Evolutionary conservation across 2,329 filamentous ascomycete species (phyloP).

Genomic region (Aspergillus sergii): DNA sequence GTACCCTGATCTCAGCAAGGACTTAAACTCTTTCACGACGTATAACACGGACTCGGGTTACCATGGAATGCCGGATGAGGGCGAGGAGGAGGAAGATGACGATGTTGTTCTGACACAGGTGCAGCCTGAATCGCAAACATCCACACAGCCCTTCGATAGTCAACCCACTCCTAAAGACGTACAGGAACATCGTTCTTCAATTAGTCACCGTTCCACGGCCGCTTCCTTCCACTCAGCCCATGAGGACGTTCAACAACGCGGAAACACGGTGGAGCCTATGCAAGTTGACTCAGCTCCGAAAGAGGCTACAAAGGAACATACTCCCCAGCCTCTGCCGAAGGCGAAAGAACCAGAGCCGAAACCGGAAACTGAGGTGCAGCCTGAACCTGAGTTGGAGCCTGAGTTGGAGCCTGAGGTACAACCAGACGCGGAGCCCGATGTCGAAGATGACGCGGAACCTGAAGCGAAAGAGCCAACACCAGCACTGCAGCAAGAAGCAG

Average conservation of each 20-base stretch:
- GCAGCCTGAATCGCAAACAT: slow-evolving; percentile 34
- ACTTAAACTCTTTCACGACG: slow-evolving; percentile 42
- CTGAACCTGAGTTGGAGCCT: slow-evolving; percentile 2
- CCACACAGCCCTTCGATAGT: slow-evolving; percentile 38
- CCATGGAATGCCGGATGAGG: slow-evolving; percentile 42
- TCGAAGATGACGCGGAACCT: not conserved
- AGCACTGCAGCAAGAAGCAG: slow-evolving; percentile 7
- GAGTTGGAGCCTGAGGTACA: slow-evolving; percentile 5
- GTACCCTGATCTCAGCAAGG: slow-evolving; percentile 34
- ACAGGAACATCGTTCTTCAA: slow-evolving; percentile 26
- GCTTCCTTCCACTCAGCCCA: slow-evolving; percentile 52
- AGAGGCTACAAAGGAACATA: slow-evolving; percentile 20
- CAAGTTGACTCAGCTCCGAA: slow-evolving; percentile 32
- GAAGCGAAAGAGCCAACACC: slow-evolving; percentile 6
- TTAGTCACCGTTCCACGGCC: slow-evolving; percentile 44
- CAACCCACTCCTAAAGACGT: slow-evolving; percentile 22
- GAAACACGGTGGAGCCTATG: slow-evolving; percentile 41
- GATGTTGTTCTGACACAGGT: slow-evolving; percentile 39
- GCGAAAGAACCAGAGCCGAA: slow-evolving; percentile 10
- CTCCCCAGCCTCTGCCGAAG: slow-evolving; percentile 15
- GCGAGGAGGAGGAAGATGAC: slow-evolving; percentile 39
- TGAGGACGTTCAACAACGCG: slow-evolving; percentile 39
- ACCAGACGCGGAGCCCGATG: slow-evolving; percentile 8
- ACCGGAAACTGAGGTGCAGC: slow-evolving; percentile 6
- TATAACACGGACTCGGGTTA: slow-evolving; percentile 52